phyloP scores from a whole-genome alignment of 2,329 filamentous ascomycete genomes.

The Zymoseptoria passerinii region DNA sequence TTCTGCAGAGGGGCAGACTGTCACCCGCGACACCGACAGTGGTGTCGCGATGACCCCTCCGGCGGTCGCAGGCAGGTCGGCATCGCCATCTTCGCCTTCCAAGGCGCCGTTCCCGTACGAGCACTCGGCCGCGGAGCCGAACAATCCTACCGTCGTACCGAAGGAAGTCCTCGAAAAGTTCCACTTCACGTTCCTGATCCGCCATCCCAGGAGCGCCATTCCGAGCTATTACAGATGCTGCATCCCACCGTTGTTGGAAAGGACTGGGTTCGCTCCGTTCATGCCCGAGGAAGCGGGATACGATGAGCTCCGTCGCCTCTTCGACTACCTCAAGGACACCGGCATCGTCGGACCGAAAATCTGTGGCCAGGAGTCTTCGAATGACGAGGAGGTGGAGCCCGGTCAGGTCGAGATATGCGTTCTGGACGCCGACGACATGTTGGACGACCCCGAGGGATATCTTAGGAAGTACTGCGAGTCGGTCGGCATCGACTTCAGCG shows the following conservation, averaged over 20 bases:
- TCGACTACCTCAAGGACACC: constrained; percentile 69
- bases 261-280: constrained; percentile 82
- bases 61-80: neutral
- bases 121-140: constrained; percentile 49
- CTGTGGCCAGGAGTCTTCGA: constrained; percentile 39
- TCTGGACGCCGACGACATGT: constrained; percentile 85
- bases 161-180: constrained; percentile 65
- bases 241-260: constrained; percentile 69
- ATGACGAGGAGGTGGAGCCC: constrained; percentile 24
- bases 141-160: constrained; percentile 82
- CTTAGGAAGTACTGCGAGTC: constrained; percentile 73
- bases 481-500: constrained; percentile 66
- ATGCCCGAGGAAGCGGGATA: constrained; percentile 86
- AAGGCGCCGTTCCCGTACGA: constrained; percentile 45
- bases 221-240: constrained; percentile 94
- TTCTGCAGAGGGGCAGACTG: constrained; percentile 3
- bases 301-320: constrained; percentile 73
- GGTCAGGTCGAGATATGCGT: constrained; percentile 62
- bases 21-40: constrained; percentile 21
- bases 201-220: constrained; percentile 83
- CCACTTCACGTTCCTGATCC: constrained; percentile 94
- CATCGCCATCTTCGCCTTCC: constrained; percentile 15
- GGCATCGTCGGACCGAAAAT: constrained; percentile 63
- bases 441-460: constrained; percentile 71
- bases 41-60: constrained; percentile 25